phyloP scores from a whole-genome alignment of 148 eudicot species.

The Chenopodium formosanum region DNA sequence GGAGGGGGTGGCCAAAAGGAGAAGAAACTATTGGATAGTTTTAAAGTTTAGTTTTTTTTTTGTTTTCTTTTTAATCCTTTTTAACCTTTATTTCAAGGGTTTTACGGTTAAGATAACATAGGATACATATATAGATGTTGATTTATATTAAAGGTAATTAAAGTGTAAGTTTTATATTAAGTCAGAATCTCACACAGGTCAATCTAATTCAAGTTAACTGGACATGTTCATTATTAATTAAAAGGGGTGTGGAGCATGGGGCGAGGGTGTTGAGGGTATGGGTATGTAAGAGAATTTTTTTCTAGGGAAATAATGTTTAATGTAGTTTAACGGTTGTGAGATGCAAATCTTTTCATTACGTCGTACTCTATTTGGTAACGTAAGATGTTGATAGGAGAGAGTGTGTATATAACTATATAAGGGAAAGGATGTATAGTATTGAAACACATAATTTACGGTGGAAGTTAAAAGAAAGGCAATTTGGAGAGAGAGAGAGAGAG shows the following conservation, averaged over 20 bases:
- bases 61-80: not conserved
- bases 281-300: no score
- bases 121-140: not conserved
- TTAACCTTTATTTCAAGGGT: not conserved
- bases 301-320: no score
- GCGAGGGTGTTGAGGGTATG: no score
- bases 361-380: not conserved
- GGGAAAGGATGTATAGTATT: constrained; percentile 8
- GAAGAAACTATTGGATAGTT: constrained; percentile 4
- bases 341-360: no score
- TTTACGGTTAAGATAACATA: constrained; percentile 11
- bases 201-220: no score
- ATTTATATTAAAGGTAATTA: no score
- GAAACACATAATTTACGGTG: constrained; percentile 26
- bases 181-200: no score
- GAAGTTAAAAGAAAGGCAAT: not conserved
- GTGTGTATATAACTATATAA: not conserved
- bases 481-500: not conserved
- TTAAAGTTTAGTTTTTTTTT: not conserved
- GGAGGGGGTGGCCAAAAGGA: not conserved
- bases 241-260: no score
- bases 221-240: no score
- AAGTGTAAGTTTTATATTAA: no score
- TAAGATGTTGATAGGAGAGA: constrained; percentile 9
- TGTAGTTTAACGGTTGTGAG: no score